Conservation (phyloP, 305 asterid genomes). For the Fraxinus floribunda region DNA sequence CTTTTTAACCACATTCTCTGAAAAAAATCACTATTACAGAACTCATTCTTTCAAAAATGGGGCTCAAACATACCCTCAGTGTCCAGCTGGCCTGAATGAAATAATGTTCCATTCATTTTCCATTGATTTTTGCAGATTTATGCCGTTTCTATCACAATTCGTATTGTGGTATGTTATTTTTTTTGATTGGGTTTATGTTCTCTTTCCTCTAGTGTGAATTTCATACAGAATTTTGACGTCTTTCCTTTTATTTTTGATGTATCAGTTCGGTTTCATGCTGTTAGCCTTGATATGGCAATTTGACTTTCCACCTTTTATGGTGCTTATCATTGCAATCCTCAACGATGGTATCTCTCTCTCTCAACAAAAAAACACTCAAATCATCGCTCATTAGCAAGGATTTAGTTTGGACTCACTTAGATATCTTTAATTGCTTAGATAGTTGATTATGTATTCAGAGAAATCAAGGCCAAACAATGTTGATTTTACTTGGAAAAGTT, state of each 20-base stretch:
- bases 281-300: conserved; percentile 91
- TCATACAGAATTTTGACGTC: conserved; percentile 5
- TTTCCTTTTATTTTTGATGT: conserved; percentile 14
- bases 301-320: conserved; percentile 99
- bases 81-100: conserved; percentile 9
- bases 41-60: not conserved
- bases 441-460: not conserved
- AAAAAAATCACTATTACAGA: not conserved
- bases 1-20: not conserved
- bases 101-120: conserved; percentile 11
- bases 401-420: not conserved
- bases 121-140: conserved; percentile 61
- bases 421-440: not conserved
- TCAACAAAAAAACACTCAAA: not conserved
- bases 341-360: conserved; percentile 65
- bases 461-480: not conserved
- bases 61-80: not conserved
- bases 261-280: conserved; percentile 96
- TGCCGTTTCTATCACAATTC: conserved; percentile 98
- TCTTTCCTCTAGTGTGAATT: not conserved
- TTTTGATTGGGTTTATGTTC: not conserved
- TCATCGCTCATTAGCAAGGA: not conserved
- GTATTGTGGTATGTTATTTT: conserved; percentile 81
- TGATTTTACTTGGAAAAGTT: not conserved
- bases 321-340: conserved; percentile 96